A percentile compares a stretch with the other conserved stretches of the same genome.
These are phyloP conservation scores for Massarina eburnea DNA, from an alignment of 2,329 filamentous ascomycete genomes.

Conservation along the genomic window DNA sequence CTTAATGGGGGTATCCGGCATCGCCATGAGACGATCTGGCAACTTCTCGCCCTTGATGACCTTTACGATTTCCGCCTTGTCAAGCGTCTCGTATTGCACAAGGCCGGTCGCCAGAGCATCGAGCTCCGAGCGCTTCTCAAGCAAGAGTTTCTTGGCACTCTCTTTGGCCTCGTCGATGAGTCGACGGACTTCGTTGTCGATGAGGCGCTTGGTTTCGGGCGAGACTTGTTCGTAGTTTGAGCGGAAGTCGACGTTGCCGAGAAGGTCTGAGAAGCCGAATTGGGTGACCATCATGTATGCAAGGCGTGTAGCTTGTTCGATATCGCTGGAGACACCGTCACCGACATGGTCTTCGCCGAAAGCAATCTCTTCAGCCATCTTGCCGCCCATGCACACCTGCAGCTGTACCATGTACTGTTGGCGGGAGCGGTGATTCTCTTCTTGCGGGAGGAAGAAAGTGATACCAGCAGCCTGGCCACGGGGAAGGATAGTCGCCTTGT, in stretches of 20 bases:
- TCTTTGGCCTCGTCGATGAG: slow-evolving; percentile 79
- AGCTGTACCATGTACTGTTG: slow-evolving; percentile 80
- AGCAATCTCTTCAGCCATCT: slow-evolving; percentile 86
- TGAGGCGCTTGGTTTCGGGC: slow-evolving; percentile 79
- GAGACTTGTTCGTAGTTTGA: slow-evolving; percentile 81
- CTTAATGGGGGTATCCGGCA: slow-evolving; percentile 65
- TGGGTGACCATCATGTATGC: slow-evolving; percentile 87
- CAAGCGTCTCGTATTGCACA: slow-evolving; percentile 91
- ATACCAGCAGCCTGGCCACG: slow-evolving; percentile 84
- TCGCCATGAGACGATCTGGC: slow-evolving; percentile 62
- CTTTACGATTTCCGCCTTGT: slow-evolving; percentile 85
- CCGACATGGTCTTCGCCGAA: slow-evolving; percentile 92
- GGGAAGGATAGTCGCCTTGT: slow-evolving; percentile 97
- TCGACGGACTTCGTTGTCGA: slow-evolving; percentile 85
- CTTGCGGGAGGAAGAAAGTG: slow-evolving; percentile 87
- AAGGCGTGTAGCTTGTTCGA: slow-evolving; percentile 76
- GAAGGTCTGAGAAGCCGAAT: slow-evolving; percentile 82
- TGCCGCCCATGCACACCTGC: slow-evolving; percentile 80
- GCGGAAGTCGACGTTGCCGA: slow-evolving; percentile 88
- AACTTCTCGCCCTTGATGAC: slow-evolving; percentile 86
- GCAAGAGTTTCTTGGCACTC: slow-evolving; percentile 71
- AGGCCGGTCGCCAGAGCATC: slow-evolving; percentile 86
- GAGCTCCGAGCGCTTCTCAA: slow-evolving; percentile 76
- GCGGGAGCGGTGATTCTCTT: slow-evolving; percentile 79
- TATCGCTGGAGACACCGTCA: slow-evolving; percentile 81